phyloP scores from a whole-genome alignment of 306 rosid species.

The Vicia faba region DNA sequence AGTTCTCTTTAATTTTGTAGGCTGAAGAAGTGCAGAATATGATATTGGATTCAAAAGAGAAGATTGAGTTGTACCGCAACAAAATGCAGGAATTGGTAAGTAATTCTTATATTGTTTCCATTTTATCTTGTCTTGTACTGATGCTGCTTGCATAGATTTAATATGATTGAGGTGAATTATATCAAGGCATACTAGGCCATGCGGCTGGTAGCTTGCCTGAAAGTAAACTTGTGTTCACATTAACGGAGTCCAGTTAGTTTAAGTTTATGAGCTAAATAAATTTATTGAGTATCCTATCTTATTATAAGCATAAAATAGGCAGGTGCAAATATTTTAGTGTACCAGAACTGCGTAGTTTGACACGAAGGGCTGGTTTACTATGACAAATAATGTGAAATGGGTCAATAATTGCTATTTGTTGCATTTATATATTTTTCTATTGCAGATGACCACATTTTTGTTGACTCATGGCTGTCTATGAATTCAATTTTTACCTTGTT shows the following conservation, averaged over 20 bases:
- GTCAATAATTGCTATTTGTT: not conserved
- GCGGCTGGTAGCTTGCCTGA: constrained; percentile 22
- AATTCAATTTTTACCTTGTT: constrained; percentile 27
- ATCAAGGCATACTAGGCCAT: constrained; percentile 16
- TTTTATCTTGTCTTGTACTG: constrained; percentile 33
- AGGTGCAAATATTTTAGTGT: not conserved
- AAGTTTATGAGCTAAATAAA: constrained; percentile 11
- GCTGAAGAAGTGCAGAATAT: constrained; percentile 57
- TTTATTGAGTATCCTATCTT: not conserved
- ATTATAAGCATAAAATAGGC: constrained; percentile 7
- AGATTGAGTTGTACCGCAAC: constrained; percentile 75
- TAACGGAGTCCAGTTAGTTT: constrained; percentile 6
- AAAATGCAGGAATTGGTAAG: constrained; percentile 97
- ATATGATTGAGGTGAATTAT: constrained; percentile 26
- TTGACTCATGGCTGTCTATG: constrained; percentile 6
- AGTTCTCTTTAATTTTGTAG: constrained; percentile 46
- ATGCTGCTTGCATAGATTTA: constrained; percentile 21
- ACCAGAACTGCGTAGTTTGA: constrained; percentile 23
- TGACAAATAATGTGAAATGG: constrained; percentile 15
- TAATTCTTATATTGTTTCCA: constrained; percentile 41
- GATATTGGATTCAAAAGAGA: constrained; percentile 86
- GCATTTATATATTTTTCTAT: constrained; percentile 8
- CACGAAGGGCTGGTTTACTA: constrained; percentile 16
- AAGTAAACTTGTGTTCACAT: constrained; percentile 18
- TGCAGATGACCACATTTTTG: constrained; percentile 9